These are phyloP conservation scores for Metschnikowia continentalis DNA, from an alignment of 805 yeast genomes.

Conservation along the genomic window DNA sequence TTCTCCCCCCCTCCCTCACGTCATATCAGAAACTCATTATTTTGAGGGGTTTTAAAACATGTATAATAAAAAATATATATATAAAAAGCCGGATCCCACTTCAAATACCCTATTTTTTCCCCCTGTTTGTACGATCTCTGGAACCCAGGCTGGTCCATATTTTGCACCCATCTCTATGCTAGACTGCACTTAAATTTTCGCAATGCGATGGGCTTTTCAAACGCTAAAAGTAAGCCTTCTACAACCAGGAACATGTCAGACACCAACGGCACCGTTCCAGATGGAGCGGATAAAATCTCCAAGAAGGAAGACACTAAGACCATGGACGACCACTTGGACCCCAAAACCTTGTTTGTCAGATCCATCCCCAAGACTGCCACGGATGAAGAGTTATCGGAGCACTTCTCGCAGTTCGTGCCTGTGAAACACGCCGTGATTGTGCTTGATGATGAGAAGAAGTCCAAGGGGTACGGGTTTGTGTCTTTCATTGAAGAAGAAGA, in stretches of 20 bases:
- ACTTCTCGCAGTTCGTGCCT: conserved; percentile 88
- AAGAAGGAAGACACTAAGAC: neutral
- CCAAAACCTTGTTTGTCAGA: conserved; percentile 77
- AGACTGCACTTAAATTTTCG: conserved; percentile 1
- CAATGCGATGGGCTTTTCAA: conserved; percentile 5
- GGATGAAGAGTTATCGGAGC: conserved; percentile 74
- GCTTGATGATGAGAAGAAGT: conserved; percentile 65
- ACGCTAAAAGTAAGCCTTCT: neutral
- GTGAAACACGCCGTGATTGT: conserved; percentile 94
- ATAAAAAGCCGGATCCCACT: no score
- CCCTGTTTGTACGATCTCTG: no score
- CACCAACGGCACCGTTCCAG: neutral
- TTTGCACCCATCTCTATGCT: conserved; percentile 1
- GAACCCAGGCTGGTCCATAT: neutral
- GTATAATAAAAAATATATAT: no score
- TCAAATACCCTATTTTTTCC: no score
- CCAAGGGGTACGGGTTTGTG: conserved; percentile 95
- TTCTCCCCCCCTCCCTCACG: no score
- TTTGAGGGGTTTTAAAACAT: neutral
- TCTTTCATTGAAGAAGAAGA: conserved; percentile 85
- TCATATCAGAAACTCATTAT: neutral
- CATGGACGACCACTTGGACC: conserved; percentile 39
- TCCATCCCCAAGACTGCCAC: conserved; percentile 79
- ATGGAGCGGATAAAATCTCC: neutral
- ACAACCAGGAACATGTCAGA: conserved; percentile 1